Percentiles rank a stretch among this genome's conserved stretches.
Conservation (phyloP, 2,329 filamentous ascomycete genomes). For the Trichoderma brevicompactum region DNA sequence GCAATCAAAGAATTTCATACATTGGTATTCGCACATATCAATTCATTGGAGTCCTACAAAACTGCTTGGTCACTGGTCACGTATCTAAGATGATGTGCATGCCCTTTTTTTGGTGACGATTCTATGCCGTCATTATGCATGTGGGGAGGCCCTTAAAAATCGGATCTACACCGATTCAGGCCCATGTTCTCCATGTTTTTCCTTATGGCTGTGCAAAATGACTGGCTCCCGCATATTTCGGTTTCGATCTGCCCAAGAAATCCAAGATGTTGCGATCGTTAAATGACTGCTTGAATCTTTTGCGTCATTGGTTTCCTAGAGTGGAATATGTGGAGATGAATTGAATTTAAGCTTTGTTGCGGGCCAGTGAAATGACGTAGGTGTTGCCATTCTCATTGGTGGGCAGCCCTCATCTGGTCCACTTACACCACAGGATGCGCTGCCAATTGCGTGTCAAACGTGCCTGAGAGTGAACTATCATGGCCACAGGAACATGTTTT, state of each 20-base stretch:
- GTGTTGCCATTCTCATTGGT: neutral
- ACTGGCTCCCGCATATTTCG: neutral
- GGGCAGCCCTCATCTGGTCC: neutral
- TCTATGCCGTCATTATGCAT: conserved; percentile 26
- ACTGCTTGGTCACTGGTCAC: neutral
- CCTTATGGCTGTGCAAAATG: neutral
- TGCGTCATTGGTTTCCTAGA: conserved; percentile 11
- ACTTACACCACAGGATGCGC: neutral
- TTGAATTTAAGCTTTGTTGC: conserved; percentile 20
- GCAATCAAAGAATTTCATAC: too few relatives aligned
- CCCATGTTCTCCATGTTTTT: neutral
- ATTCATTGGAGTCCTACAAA: neutral
- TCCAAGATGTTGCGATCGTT: neutral
- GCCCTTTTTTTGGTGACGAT: neutral
- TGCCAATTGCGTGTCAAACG: conserved; percentile 20
- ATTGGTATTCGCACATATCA: neutral
- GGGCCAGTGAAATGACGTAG: conserved; percentile 11
- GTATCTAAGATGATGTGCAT: neutral
- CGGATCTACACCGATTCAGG: conserved; percentile 1
- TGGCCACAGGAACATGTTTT: conserved; percentile 10
- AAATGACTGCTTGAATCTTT: neutral
- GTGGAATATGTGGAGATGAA: conserved; percentile 6
- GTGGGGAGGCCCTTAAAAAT: neutral
- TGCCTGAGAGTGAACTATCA: conserved; percentile 16
- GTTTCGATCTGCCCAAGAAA: neutral